Base-by-base conservation (phyloP, 306 rosid genomes). In the Quercus berberidifolia region DNA sequence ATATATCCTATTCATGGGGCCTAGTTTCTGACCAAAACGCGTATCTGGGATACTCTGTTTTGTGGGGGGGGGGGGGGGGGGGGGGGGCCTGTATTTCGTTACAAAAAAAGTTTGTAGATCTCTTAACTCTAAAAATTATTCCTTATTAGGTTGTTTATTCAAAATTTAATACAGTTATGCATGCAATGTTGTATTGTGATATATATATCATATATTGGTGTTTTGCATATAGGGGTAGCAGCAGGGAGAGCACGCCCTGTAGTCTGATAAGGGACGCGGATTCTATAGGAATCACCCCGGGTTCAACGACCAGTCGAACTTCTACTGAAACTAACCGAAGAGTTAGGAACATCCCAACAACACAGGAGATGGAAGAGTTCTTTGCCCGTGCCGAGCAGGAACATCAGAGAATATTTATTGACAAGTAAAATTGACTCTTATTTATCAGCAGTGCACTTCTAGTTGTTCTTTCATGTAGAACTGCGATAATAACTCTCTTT, bases 291-390 rank as follows among this genome's bases (percentile, higher is more conserved):
- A 89, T 38, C 43, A 38, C 89, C 69, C 94, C 91, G 30, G 85
- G 91, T 84, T 92, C 97, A 38, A 83, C 92, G 78, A 86, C 97
- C 57, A 88, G 87, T 85, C 88, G 69, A 81, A 80, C 76, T 5
- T 75, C 75, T 26, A 25, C 31, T 19, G 28, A 77, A 71, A 59
- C 56, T 15, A 70, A 72, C 76, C 88, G 17, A 28, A 85, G 76
- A 56, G 63, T 30, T 35, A 77, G 78, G 76, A 85, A 78, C 65
- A 84, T 91, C 74, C 98, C 99, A 77, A 80, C 92, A 0, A 80
- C 92, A 23, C 74, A 59, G 26, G 99, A 95, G 76, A 85, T 95
- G 78, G 97, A 95, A 19, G 98, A 95, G 89, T 92, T 95, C 85
- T 92, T 95, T 72, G 81, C 90, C 55, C 74, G 60, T 59, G 94